A percentile compares a stretch with the other conserved stretches of the same genome.
Evolutionary conservation across 1,284 basidiomycete genomes (phyloP).

Genomic region (Trametes polyzona): DNA sequence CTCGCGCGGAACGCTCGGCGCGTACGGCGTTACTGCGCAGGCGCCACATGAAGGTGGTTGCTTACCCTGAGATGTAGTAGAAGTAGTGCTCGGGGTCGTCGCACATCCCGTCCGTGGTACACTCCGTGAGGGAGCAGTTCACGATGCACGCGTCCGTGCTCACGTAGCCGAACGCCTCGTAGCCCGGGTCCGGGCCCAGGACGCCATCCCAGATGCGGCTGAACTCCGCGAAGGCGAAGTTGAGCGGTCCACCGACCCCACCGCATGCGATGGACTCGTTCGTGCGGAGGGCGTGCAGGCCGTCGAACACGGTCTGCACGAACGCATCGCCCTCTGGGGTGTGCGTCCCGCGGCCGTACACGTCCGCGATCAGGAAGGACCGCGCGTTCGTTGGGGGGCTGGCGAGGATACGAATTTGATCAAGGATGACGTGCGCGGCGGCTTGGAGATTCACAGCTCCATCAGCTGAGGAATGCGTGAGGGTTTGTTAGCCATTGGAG

Average conservation of each 20-base stretch:
- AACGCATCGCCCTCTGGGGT: slow-evolving; percentile 34
- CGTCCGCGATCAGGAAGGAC: slow-evolving; percentile 38
- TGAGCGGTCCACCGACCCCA: slow-evolving; percentile 8
- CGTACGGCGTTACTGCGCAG: too few species aligned
- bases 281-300: slow-evolving; percentile 27
- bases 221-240: slow-evolving; percentile 36
- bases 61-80: slow-evolving; percentile 55
- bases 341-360: slow-evolving; percentile 36
- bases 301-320: slow-evolving; percentile 35
- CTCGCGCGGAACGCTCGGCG: too few species aligned
- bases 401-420: slow-evolving; percentile 37
- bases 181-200: slow-evolving; percentile 33
- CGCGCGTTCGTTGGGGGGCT: slow-evolving; percentile 35
- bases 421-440: slow-evolving; percentile 40
- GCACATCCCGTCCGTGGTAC: slow-evolving; percentile 29
- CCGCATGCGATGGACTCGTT: slow-evolving; percentile 14
- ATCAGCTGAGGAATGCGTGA: slow-evolving; percentile 28
- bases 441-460: slow-evolving; percentile 37
- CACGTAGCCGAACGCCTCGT: slow-evolving; percentile 38
- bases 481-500: background rate
- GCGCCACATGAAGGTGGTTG: background rate
- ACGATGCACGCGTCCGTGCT: slow-evolving; percentile 33
- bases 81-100: slow-evolving; percentile 52
- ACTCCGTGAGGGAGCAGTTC: slow-evolving; percentile 22
- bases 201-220: slow-evolving; percentile 38